Conservation (phyloP, 768 basidiomycete genomes). For the Lactifluus echinatus region DNA sequence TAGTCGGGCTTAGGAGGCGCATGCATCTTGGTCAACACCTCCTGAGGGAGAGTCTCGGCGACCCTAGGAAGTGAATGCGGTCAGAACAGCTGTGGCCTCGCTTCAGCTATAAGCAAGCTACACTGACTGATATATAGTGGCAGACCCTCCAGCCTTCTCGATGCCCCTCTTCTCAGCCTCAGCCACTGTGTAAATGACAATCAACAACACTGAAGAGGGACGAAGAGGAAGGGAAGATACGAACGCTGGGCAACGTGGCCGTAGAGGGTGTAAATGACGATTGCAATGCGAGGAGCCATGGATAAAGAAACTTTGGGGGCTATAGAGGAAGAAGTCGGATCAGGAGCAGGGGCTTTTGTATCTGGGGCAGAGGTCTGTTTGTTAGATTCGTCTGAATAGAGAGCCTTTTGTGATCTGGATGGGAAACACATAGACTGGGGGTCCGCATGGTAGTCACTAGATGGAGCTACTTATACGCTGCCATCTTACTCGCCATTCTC, state of each 20-base stretch:
- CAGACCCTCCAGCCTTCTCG: slow-evolving; percentile 34
- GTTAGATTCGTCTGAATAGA: slow-evolving; percentile 27
- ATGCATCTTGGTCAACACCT: slow-evolving; percentile 58
- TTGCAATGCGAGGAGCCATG: slow-evolving; percentile 47
- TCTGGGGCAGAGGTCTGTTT: slow-evolving; percentile 10
- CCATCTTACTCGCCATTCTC: not conserved
- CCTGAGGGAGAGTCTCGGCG: slow-evolving; percentile 65
- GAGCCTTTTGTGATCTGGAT: slow-evolving; percentile 30
- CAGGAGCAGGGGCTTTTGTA: slow-evolving; percentile 19
- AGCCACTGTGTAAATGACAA: slow-evolving; percentile 42
- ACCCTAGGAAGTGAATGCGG: slow-evolving; percentile 37
- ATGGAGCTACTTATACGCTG: slow-evolving; percentile 7
- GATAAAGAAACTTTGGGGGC: slow-evolving; percentile 1
- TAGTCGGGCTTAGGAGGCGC: slow-evolving; percentile 66
- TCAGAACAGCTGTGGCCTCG: not conserved
- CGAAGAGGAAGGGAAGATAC: slow-evolving; percentile 23
- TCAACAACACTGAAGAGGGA: slow-evolving; percentile 4
- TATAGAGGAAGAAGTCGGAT: not conserved
- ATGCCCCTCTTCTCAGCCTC: slow-evolving; percentile 39
- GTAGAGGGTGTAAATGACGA: slow-evolving; percentile 67
- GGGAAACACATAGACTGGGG: slow-evolving; percentile 32
- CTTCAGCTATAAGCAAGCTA: not conserved
- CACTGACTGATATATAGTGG: slow-evolving; percentile 40
- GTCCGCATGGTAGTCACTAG: not conserved
- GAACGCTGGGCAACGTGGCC: slow-evolving; percentile 62